Base-by-base conservation (phyloP, 192 early-diverging fungal genomes). In the Coemansia sp. region DNA sequence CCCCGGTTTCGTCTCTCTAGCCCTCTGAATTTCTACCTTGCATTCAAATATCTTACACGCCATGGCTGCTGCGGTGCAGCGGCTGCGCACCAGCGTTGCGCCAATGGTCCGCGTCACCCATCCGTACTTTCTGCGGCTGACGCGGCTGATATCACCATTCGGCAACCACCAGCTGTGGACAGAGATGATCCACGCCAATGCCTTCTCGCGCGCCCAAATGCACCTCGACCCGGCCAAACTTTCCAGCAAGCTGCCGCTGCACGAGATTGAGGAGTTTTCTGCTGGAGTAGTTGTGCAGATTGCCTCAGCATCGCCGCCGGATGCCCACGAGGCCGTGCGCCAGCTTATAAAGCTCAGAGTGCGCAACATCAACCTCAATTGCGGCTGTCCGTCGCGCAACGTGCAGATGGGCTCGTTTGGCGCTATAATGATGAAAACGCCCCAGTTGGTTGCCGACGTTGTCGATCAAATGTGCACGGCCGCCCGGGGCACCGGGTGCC, bases 71-170 rank as follows among this genome's bases (percentile, higher is more conserved):
- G 35, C 34, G 20, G 36, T 38, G 26, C 50, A 38, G 8, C 55
- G 48, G 36, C 49, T 75, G 36, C 75, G 75, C 39, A 77, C 68
- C 38, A 80, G 78, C 61, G 86, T 90, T 17, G 87, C 87, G 15
- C 87, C 87, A 21, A 90, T 90, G 87, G 67, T 87, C 5, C 84
- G 87, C 42, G 86, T 90, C 8, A 87, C 86, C n/a, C 83, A 82
- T 19, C 80, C 84, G 9, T 82, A 73, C 50, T 90, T 87, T 57
- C 60, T 86, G 39, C 78, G 81, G 22, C 62, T 90, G 8, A 62
- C 84, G 23, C 77, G 72, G 35, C 80, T 90, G 25, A 85, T 90
- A 31, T 87, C 87, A 3, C 79, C 83, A 27, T 78, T 78, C 5
- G 55, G 68, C 5, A 64, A 71, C 31, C 77, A 82, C 55, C 64